Percentiles rank a stretch among this genome's conserved stretches.
Evolutionary conservation across 495 filamentous ascomycete genomes (phyloP).

Genomic region (Lentithecium fluviatile): DNA sequence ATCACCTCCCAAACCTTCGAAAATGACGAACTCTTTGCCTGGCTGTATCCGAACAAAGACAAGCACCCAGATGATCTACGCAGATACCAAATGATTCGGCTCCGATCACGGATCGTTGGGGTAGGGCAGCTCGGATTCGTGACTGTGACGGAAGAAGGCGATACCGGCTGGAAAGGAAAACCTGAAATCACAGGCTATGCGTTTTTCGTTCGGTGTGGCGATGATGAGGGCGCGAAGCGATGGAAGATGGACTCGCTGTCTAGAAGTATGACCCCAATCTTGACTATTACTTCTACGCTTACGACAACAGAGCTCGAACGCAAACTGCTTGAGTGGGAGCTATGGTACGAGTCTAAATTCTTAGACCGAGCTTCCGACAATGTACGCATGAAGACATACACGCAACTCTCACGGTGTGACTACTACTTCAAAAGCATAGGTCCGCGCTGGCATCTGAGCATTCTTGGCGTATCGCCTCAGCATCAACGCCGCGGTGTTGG

Average conservation of each 20-base stretch:
- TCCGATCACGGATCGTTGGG: slow-evolving; percentile 22
- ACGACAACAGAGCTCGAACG: slow-evolving; percentile 22
- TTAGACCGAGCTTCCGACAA: slow-evolving; percentile 13
- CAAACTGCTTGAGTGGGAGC: slow-evolving; percentile 26
- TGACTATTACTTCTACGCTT: not conserved
- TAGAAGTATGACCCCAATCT: slow-evolving; percentile 6
- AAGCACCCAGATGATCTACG: slow-evolving; percentile 27
- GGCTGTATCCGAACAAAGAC: slow-evolving; percentile 20
- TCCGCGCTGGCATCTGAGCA: slow-evolving; percentile 15
- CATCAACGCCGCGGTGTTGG: slow-evolving; percentile 27
- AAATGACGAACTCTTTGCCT: slow-evolving; percentile 15
- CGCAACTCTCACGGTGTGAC: not conserved
- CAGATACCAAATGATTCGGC: slow-evolving; percentile 19
- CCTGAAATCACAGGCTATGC: slow-evolving; percentile 22
- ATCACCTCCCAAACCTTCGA: slow-evolving; percentile 14
- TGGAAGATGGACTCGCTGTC: slow-evolving; percentile 9
- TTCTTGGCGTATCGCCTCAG: slow-evolving; percentile 14
- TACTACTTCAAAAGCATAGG: slow-evolving; percentile 5
- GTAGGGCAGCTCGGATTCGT: slow-evolving; percentile 26
- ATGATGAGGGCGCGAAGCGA: slow-evolving; percentile 5
- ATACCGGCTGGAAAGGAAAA: slow-evolving; percentile 19
- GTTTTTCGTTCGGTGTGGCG: slow-evolving; percentile 18
- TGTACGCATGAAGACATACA: not conserved
- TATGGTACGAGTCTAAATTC: slow-evolving; percentile 20
- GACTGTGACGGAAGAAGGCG: slow-evolving; percentile 12